Base-by-base conservation (phyloP, 768 basidiomycete genomes). In the Lactarius pseudohatsudake region DNA sequence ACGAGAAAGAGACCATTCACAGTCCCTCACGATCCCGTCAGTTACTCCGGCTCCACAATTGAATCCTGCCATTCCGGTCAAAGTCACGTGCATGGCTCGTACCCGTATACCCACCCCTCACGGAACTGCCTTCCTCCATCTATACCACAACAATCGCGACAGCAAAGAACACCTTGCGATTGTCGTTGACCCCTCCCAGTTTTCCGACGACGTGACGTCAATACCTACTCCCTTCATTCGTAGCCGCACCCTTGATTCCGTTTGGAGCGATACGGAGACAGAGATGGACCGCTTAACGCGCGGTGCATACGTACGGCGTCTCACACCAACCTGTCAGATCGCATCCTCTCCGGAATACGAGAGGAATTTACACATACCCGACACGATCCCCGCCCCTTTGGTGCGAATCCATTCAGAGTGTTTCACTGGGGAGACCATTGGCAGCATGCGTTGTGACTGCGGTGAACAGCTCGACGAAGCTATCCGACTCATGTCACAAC, bases 401-500 rank as follows among this genome's bases (percentile, higher is more conserved):
- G 87, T 99, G 54, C 88, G 97, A 45, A 94, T 99, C 59, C 97
- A 99, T 77, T 97, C 94, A 34, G 97, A 99, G 76, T 99, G 97
- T 76, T 98, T 94, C 79, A 99, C 97, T 0, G 97, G 97, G 34
- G 97, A 98, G 77, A 98, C 96, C 9, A 86, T 98, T 65, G 97
- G 97, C 32, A 88, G 94, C 81, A 95, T 97, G 91, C 90, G 97
- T 38, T 99, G 97, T 75, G 97, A 99, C 76, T 99, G 97, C 74
- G 97, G 97, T 16, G 96, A 98, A 77, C 97, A 99, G 76, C 83
- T 99, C 4, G 96, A 98, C 77, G 96, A 98, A 75, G 94, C 97
- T n/a, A 87, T 98, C 68, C 85, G 93, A 13, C 88, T 88, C 72
- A 94, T 98, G 72, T 88, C 90, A 16, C 83, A 86, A 75, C 86